Evolutionary conservation across 2,329 filamentous ascomycete species (phyloP).

Genomic region (Coniochaeta ligniaria): DNA sequence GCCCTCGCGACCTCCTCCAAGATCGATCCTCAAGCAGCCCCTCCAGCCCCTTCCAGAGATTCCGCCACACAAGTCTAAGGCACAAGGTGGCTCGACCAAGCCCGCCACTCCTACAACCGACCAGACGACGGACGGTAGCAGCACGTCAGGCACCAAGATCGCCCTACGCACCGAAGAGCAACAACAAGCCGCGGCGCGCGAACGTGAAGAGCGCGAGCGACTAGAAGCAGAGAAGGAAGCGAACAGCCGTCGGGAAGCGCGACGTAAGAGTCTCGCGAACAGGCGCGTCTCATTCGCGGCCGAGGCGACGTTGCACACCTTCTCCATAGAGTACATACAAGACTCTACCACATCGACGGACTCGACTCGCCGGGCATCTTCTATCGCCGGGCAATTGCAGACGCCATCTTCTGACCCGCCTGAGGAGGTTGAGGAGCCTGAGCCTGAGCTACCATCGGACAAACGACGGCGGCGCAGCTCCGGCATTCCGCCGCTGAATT

Average conservation of each 20-base stretch:
- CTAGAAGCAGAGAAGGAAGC: slow-evolving; percentile 53
- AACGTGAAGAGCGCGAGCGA: slow-evolving; percentile 61
- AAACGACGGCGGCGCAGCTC: slow-evolving; percentile 58
- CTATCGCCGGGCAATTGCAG: slow-evolving; percentile 29
- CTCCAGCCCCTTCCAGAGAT: slow-evolving; percentile 61
- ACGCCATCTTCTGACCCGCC: slow-evolving; percentile 35
- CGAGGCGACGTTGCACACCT: slow-evolving; percentile 94
- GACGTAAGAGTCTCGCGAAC: slow-evolving; percentile 87
- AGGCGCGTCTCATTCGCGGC: slow-evolving; percentile 94
- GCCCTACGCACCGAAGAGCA: slow-evolving; percentile 63
- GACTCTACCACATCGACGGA: slow-evolving; percentile 80
- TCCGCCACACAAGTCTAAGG: slow-evolving; percentile 59
- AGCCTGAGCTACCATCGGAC: slow-evolving; percentile 53
- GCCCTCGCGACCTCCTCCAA: slow-evolving; percentile 41
- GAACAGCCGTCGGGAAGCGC: slow-evolving; percentile 71
- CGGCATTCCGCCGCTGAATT: slow-evolving; percentile 55
- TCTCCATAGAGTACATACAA: slow-evolving; percentile 75
- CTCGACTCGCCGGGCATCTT: slow-evolving; percentile 66
- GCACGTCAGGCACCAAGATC: slow-evolving; percentile 46
- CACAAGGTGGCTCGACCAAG: neutral
- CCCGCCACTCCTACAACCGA: slow-evolving; percentile 53
- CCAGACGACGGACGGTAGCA: slow-evolving; percentile 45
- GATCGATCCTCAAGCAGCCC: slow-evolving; percentile 77
- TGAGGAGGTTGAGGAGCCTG: slow-evolving; percentile 46
- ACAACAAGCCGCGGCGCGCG: slow-evolving; percentile 60